phyloP scores from a whole-genome alignment of 495 filamentous ascomycete species.

The Neurospora pannonica region DNA sequence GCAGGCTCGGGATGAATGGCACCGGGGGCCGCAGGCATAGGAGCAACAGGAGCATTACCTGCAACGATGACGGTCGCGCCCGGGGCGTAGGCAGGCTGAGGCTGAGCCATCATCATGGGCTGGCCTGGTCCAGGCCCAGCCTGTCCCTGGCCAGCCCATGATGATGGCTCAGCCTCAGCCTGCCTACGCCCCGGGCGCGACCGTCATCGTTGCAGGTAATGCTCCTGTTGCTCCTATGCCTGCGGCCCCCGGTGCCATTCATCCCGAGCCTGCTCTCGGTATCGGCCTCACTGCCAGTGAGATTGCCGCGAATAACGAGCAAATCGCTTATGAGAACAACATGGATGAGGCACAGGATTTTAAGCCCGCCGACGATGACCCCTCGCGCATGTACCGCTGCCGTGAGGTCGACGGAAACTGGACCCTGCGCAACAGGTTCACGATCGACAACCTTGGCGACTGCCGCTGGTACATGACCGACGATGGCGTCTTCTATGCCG shows the following conservation, averaged over 20 bases:
- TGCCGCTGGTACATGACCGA: conserved; percentile 40
- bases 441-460: conserved; percentile 38
- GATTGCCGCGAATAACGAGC: conserved; percentile 26
- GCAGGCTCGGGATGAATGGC: conserved; percentile 20
- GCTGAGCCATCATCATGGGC: conserved; percentile 1
- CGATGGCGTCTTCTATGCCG: conserved; percentile 41
- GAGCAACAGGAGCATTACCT: conserved; percentile 5
- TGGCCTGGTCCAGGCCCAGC: conserved; percentile 5
- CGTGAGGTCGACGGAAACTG: conserved; percentile 40
- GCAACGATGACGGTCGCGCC: conserved; percentile 1
- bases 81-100: not conserved
- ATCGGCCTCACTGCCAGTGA: conserved; percentile 32
- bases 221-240: conserved; percentile 2
- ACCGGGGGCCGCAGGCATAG: conserved; percentile 6
- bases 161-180: not conserved
- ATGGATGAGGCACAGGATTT: conserved; percentile 41
- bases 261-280: conserved; percentile 24
- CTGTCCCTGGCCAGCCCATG: not conserved
- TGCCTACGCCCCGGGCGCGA: not conserved
- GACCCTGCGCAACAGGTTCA: conserved; percentile 35
- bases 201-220: conserved; percentile 7
- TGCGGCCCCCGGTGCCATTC: conserved; percentile 7
- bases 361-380: conserved; percentile 41
- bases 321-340: conserved; percentile 30
- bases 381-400: conserved; percentile 40